These are phyloP conservation scores for Moniliella sp. DNA, from an alignment of 1,284 basidiomycete species.

Conservation along the genomic window DNA sequence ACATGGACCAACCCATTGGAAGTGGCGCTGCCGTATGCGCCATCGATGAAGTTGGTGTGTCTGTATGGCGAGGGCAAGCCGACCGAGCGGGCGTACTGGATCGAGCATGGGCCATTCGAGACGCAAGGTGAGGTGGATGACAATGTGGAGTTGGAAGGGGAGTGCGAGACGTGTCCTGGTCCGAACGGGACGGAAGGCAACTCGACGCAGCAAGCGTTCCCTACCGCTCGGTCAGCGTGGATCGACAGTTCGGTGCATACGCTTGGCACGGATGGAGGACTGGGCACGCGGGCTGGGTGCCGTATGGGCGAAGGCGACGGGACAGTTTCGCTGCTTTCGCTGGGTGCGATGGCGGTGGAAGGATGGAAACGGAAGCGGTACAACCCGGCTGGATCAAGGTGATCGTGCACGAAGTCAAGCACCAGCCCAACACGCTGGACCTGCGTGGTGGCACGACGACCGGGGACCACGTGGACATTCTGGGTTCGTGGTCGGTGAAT, in stretches of 20 bases:
- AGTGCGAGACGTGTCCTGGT: slow-evolving; percentile 5
- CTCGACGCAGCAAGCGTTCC: slow-evolving; percentile 12
- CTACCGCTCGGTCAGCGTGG: slow-evolving; percentile 14
- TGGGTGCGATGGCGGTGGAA: slow-evolving; percentile 76
- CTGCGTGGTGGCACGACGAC: slow-evolving; percentile 54
- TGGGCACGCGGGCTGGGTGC: slow-evolving; percentile 10
- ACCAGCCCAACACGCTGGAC: slow-evolving; percentile 56
- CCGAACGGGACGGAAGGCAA: no score
- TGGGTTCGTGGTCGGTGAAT: slow-evolving; percentile 67
- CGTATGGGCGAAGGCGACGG: slow-evolving; percentile 52
- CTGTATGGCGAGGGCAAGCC: slow-evolving; percentile 89
- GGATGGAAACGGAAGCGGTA: slow-evolving; percentile 76
- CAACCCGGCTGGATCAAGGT: slow-evolving; percentile 67
- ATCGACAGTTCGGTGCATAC: slow-evolving; percentile 9
- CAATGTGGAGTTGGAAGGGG: slow-evolving; percentile 5
- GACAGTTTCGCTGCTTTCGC: slow-evolving; percentile 66
- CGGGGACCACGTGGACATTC: slow-evolving; percentile 59
- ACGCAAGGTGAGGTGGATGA: no score
- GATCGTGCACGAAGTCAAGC: slow-evolving; percentile 70
- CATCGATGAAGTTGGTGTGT: slow-evolving; percentile 78
- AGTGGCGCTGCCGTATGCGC: slow-evolving; percentile 54
- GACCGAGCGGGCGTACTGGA: slow-evolving; percentile 50
- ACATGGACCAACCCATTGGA: slow-evolving; percentile 86
- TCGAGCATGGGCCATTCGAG: slow-evolving; percentile 16
- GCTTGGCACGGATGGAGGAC: not conserved